Percentiles rank a stretch among this genome's conserved stretches.
Conservation (phyloP, 2,329 filamentous ascomycete species). For the Fusarium zealandicum region DNA sequence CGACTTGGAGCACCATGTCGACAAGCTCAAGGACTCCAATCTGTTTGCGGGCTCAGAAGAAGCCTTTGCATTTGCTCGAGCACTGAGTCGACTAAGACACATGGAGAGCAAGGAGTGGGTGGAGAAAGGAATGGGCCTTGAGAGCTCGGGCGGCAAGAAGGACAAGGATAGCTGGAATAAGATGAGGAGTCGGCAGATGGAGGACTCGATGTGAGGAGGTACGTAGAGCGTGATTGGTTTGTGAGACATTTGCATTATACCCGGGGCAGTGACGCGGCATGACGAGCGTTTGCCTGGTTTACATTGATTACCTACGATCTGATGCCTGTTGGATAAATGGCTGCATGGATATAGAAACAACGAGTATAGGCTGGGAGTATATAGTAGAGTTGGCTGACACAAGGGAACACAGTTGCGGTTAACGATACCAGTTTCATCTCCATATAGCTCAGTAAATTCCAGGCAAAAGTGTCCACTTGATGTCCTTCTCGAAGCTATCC, state of each 20-base stretch:
- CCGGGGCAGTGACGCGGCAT: slow-evolving; percentile 39
- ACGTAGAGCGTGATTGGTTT: slow-evolving; percentile 10
- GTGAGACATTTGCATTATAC: slow-evolving; percentile 39
- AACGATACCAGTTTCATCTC: too few species aligned
- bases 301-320: slow-evolving; percentile 30
- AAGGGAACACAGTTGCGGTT: too few species aligned
- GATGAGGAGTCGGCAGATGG: slow-evolving; percentile 71
- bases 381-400: too few species aligned
- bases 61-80: slow-evolving; percentile 92
- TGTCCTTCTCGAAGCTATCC: slow-evolving; percentile 48
- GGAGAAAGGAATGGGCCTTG: slow-evolving; percentile 76
- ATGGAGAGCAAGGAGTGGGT: slow-evolving; percentile 98
- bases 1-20: slow-evolving; percentile 84
- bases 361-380: slow-evolving; percentile 9
- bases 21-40: slow-evolving; percentile 81
- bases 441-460: slow-evolving; percentile 44
- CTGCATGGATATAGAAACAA: slow-evolving; percentile 13
- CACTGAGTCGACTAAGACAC: slow-evolving; percentile 82
- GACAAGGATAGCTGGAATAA: slow-evolving; percentile 72
- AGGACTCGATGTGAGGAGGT: slow-evolving; percentile 65
- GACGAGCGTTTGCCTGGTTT: slow-evolving; percentile 41
- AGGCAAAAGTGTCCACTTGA: slow-evolving; percentile 48
- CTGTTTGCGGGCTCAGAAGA: slow-evolving; percentile 96
- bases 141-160: slow-evolving; percentile 68
- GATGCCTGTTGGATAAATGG: slow-evolving; percentile 19